Evolutionary conservation across 768 basidiomycete species (phyloP).

Genomic region (Suillus americanus): DNA sequence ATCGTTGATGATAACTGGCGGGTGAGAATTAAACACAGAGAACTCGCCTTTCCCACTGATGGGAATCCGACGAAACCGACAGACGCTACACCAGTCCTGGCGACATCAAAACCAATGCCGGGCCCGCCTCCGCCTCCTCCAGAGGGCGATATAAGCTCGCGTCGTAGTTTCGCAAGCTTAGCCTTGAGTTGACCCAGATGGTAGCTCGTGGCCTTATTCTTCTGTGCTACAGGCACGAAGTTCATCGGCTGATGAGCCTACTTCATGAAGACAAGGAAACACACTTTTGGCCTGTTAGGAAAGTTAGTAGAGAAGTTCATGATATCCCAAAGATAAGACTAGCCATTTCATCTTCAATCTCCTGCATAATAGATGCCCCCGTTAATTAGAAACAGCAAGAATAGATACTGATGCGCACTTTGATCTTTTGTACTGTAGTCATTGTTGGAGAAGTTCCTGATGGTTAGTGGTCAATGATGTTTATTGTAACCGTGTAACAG

Average conservation of each 20-base stretch:
- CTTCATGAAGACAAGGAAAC: constrained; percentile 24
- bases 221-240: constrained; percentile 64
- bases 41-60: constrained; percentile 85
- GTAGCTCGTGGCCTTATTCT: constrained; percentile 95
- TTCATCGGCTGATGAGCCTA: constrained; percentile 13
- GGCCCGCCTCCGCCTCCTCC: constrained; percentile 82
- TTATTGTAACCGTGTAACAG: neutral
- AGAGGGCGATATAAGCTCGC: constrained; percentile 85
- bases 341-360: constrained; percentile 98
- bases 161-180: constrained; percentile 94
- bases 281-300: constrained; percentile 71
- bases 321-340: constrained; percentile 27
- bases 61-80: constrained; percentile 93
- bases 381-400: constrained; percentile 13
- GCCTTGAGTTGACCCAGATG: constrained; percentile 97
- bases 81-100: constrained; percentile 94
- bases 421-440: constrained; percentile 92
- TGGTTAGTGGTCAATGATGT: constrained; percentile 6
- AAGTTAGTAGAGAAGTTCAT: neutral
- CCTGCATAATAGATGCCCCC: constrained; percentile 41
- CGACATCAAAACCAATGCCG: constrained; percentile 96
- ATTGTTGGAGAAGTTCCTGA: constrained; percentile 35
- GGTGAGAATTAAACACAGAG: constrained; percentile 6
- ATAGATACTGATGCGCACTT: constrained; percentile 43
- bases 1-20: constrained; percentile 4